Percentiles rank a stretch among this genome's conserved stretches.
Conservation (phyloP, 2,329 filamentous ascomycete species). For the Monilinia aucupariae region DNA sequence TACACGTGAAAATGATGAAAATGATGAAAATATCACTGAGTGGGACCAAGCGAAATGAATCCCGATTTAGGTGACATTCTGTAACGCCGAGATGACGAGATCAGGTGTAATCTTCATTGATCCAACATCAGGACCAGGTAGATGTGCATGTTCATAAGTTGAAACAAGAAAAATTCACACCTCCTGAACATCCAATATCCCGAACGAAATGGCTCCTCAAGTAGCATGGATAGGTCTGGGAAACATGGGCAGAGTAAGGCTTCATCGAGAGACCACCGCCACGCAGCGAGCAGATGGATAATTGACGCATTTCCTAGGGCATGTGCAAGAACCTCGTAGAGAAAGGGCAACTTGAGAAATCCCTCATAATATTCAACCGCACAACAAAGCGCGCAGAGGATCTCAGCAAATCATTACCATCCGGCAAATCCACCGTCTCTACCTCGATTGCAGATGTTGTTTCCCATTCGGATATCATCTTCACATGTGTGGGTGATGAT, state of each 20-base stretch:
- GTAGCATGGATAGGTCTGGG: slow-evolving; percentile 78
- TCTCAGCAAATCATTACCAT: slow-evolving; percentile 54
- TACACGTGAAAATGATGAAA: background rate
- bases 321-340: slow-evolving; percentile 80
- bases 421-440: slow-evolving; percentile 58
- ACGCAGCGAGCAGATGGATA: background rate
- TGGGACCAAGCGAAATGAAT: background rate
- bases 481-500: slow-evolving; percentile 77
- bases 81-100: background rate
- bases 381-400: slow-evolving; percentile 61
- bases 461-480: slow-evolving; percentile 67
- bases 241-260: slow-evolving; percentile 76
- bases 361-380: slow-evolving; percentile 76
- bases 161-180: background rate
- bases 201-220: slow-evolving; percentile 49
- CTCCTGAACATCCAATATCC: no score
- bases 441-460: slow-evolving; percentile 62
- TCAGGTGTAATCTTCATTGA: background rate
- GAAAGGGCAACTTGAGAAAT: slow-evolving; percentile 66
- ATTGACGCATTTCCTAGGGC: slow-evolving; percentile 39
- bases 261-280: slow-evolving; percentile 17
- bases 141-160: no score
- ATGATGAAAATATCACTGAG: background rate
- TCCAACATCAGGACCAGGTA: background rate
- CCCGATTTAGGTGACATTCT: background rate